Evolutionary conservation across 2,329 filamentous ascomycete genomes (phyloP).

Genomic region (Didymella sp.): DNA sequence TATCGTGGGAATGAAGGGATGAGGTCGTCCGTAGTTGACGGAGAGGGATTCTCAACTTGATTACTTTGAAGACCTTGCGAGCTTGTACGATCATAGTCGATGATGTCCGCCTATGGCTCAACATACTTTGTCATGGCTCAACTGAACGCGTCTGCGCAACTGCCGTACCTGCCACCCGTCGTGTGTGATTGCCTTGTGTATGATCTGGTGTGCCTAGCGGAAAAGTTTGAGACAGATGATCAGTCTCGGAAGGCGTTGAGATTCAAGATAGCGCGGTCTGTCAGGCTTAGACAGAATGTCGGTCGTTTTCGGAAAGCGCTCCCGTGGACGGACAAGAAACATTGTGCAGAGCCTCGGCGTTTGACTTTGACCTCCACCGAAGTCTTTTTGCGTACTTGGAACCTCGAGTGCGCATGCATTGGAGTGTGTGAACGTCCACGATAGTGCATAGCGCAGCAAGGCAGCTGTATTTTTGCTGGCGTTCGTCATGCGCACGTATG

Average conservation of each 20-base stretch:
- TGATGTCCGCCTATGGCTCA: too few relatives aligned
- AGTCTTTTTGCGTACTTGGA: neutral
- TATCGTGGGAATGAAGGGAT: too few relatives aligned
- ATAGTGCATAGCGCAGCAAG: neutral
- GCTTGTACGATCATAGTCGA: neutral
- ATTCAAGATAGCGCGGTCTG: neutral
- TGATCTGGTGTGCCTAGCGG: neutral
- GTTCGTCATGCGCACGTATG: slow-evolving; percentile 2
- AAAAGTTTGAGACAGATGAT: neutral
- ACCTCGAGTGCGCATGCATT: neutral
- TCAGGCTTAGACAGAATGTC: neutral
- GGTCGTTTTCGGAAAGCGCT: neutral
- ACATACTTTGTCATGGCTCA: neutral
- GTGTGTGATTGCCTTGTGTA: neutral
- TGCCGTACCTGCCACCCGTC: neutral
- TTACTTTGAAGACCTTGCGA: neutral
- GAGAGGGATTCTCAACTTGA: too few relatives aligned
- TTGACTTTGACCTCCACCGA: neutral
- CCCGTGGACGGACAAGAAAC: neutral
- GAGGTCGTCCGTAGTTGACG: neutral
- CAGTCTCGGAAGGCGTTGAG: neutral
- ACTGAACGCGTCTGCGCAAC: neutral
- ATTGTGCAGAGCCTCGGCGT: neutral
- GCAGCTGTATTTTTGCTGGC: neutral
- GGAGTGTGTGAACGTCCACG: neutral